Conservation (phyloP, 2,329 filamentous ascomycete genomes). For the Exophiala bonariae region DNA sequence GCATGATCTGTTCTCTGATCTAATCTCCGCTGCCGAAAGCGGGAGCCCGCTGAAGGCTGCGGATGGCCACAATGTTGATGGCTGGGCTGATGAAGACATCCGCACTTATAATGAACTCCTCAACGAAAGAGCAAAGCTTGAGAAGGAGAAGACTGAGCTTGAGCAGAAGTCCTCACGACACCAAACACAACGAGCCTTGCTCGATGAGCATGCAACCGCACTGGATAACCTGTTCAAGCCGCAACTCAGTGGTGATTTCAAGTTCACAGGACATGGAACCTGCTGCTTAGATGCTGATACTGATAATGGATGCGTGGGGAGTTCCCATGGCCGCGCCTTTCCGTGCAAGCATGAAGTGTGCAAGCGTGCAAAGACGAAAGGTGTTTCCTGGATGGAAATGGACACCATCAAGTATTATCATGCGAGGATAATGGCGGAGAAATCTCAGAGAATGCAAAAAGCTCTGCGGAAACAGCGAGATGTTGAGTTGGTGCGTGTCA, state of each 20-base stretch:
- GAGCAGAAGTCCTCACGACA: constrained; percentile 24
- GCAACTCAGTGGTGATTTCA: constrained; percentile 24
- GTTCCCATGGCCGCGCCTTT: neutral
- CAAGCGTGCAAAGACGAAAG: constrained; percentile 22
- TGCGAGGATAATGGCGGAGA: constrained; percentile 23
- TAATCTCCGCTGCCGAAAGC: neutral
- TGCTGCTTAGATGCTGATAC: constrained; percentile 22
- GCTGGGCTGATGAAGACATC: constrained; percentile 27
- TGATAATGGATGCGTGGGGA: constrained; percentile 4
- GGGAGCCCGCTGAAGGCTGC: constrained; percentile 14
- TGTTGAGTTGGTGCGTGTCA: constrained; percentile 25
- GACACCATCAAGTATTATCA: constrained; percentile 29
- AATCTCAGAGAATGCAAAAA: constrained; percentile 25
- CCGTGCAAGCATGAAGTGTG: constrained; percentile 27
- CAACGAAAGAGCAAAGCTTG: constrained; percentile 24
- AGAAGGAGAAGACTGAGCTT: constrained; percentile 26
- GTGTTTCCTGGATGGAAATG: constrained; percentile 27
- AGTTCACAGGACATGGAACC: constrained; percentile 19
- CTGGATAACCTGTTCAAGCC: constrained; percentile 22
- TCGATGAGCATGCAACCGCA: constrained; percentile 21
- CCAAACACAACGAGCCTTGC: constrained; percentile 23
- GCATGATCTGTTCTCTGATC: constrained; percentile 5
- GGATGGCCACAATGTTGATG: constrained; percentile 26
- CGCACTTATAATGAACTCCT: constrained; percentile 26
- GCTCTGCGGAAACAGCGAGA: constrained; percentile 29